Base-by-base conservation (phyloP, 2,329 filamentous ascomycete species). In the Alternaria arbusti region DNA sequence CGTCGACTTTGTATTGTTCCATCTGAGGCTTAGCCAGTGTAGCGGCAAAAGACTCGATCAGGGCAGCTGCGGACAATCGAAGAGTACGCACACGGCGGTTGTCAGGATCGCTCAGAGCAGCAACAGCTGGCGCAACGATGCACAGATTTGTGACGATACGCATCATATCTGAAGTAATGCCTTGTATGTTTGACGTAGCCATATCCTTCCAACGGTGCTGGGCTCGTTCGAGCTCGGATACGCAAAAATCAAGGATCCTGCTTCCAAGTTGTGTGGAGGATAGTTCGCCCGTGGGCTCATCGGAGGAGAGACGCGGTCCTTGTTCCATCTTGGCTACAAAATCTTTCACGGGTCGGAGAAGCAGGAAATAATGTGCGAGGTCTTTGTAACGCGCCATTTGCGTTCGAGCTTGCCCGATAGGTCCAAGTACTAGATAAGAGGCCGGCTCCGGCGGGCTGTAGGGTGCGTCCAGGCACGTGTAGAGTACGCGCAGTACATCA, bases 401-500 rank as follows among this genome's bases (percentile, higher is more conserved):
- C 13, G 82, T 71, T 79, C 82, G 85, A 20, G 81, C 78, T 68
- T 83, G 82, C 8, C 79, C 82, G 22, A 85, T 73, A 11, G 74
- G 64, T 4, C 82, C 82, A 66, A 83, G 79, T 0, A 78, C 68
- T 1, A 78, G 70, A 43, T 81, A 80, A 12, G 73, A 68, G 6
- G 72, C 64, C 47, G 67, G 44, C 12, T 64, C 54, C 6, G 72
- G 45, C 4, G 67, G 55, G 44, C 73, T 65, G 28, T 79, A 75
- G 5, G 78, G 61, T 43, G 83, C 80, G 64, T 92, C 91, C 40
- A 91, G 89, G 70, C 91, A 93, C 15, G 86, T 85, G 64, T 88
- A 83, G n/a, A 97, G 77, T 5, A 97, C 80, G 67, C 88, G 88
- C 40, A 91, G 80, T 22, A 97, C 78, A 67, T 94, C 88, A 30